Evolutionary conservation across 2,329 filamentous ascomycete genomes (phyloP).

Genomic region (Trichoderma sp.): DNA sequence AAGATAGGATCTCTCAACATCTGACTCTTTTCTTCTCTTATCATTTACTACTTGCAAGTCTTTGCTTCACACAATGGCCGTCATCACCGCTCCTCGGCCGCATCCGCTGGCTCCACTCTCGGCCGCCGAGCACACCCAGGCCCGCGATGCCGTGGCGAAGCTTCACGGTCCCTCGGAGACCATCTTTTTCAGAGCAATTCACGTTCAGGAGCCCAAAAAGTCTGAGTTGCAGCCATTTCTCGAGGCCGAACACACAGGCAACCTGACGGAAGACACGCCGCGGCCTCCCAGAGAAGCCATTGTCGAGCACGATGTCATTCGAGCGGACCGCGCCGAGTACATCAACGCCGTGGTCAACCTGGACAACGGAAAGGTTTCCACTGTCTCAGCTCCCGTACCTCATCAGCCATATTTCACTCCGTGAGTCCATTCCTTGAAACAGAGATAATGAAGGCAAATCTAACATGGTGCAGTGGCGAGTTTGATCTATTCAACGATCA

Average conservation of each 20-base stretch:
- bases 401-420: constrained; percentile 46
- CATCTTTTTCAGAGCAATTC: constrained; percentile 61
- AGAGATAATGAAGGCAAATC: too few relatives aligned
- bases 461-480: constrained; percentile 40
- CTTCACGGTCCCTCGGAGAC: constrained; percentile 32
- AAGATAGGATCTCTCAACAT: neutral
- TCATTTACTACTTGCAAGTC: neutral
- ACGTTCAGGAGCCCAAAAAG: constrained; percentile 65
- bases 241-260: constrained; percentile 62
- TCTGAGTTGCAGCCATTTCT: constrained; percentile 61
- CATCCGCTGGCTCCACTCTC: constrained; percentile 56
- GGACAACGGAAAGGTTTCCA: constrained; percentile 38
- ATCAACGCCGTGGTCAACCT: constrained; percentile 48
- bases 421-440: constrained; percentile 31
- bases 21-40: neutral
- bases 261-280: constrained; percentile 47
- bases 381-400: constrained; percentile 34
- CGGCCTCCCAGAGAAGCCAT: constrained; percentile 52
- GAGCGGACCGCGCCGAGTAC: constrained; percentile 39
- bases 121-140: constrained; percentile 52
- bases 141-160: constrained; percentile 51
- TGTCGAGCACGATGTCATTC: constrained; percentile 51
- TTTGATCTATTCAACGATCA: constrained; percentile 47
- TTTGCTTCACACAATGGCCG: constrained; percentile 13
- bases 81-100: constrained; percentile 25